Evolutionary conservation across 2,329 filamentous ascomycete species (phyloP).

Genomic region (Cytospora mali): DNA sequence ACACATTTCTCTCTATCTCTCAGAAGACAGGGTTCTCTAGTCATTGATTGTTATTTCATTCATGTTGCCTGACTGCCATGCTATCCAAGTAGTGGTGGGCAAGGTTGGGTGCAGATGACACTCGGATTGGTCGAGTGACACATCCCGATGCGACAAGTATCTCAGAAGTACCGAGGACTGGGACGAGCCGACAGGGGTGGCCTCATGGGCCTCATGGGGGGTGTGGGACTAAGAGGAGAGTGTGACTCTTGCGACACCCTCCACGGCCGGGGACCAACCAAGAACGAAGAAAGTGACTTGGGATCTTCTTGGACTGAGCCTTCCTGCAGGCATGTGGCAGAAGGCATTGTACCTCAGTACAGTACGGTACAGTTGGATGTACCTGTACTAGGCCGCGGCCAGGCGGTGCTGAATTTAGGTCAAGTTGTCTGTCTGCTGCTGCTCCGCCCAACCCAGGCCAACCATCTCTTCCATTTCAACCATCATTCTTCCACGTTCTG

Average conservation of each 20-base stretch:
- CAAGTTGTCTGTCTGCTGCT: constrained; percentile 9
- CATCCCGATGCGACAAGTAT: constrained; percentile 19
- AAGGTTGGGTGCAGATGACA: constrained; percentile 21
- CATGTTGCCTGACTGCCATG: constrained; percentile 15
- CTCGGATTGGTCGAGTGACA: constrained; percentile 18
- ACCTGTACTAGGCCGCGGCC: constrained; percentile 24
- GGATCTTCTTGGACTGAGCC: constrained; percentile 9
- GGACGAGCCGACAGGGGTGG: constrained; percentile 16
- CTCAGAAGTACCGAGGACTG: constrained; percentile 11
- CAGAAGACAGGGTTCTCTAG: background rate
- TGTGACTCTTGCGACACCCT: constrained; percentile 28
- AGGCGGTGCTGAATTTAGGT: constrained; percentile 22
- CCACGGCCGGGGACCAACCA: constrained; percentile 17
- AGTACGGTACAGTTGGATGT: constrained; percentile 10
- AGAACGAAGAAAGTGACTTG: constrained; percentile 13
- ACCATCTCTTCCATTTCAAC: constrained; percentile 9
- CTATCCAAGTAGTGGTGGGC: background rate
- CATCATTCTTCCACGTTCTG: constrained; percentile 16
- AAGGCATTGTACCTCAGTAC: constrained; percentile 17
- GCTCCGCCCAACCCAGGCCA: constrained; percentile 11
- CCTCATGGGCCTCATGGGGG: constrained; percentile 7
- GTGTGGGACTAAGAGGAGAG: constrained; percentile 15
- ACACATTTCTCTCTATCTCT: background rate
- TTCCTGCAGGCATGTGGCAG: constrained; percentile 21
- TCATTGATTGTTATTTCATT: constrained; percentile 5